Evolutionary conservation across 768 basidiomycete species (phyloP), one percentile per base, ranked within the genome.

Genomic region (Russula earlei): DNA sequence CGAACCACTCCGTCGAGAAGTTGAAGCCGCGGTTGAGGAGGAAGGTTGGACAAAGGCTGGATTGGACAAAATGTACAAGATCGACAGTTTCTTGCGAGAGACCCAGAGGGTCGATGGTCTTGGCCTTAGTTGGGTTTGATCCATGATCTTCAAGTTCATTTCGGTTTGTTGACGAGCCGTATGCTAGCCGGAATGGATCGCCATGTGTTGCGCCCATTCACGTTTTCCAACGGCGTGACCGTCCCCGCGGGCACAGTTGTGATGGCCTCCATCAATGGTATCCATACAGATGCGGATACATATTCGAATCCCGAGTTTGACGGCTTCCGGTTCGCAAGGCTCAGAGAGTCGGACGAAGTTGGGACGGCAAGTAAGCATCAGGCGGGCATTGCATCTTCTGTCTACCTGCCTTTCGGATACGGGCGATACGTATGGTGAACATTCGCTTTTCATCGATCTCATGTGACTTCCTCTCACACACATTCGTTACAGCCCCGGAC

Each of bases 231-330:
- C 49, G 74, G 71, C 40, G 66, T 69, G 38, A 65, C 61, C 41
- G 58, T 71, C 41, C 74, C 75, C 20, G 59, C 60, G 8, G 77
- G 76, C 52, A 70, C 69, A 19, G 63, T 67, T 29, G 61, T 77
- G 25, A 62, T 65, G 17, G 65, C 69, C 7, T 68, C 70, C 10
- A 55, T 67, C 10, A 51, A 56, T 24, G 59, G 69, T 22, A 65
- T 72, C 65, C 73, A 74, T 56, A 66, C 66, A 20, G 73, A 79
- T 54, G 67, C 67, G 17, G 67, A 65, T 17, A 62, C 68, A 19
- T 83, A 80, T 60, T 55, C 66, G n/a, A 69, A 76, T 45, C 67
- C 80, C 0, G 62, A 67, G 7, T 77, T 77, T 45, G 67, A 74
- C 34, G 68, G 74, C 1, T 73, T 74, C 49, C 67, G 76, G 15